Conservation (phyloP, 352 stramenopile species). For the Globisporangium spinosum region DNA sequence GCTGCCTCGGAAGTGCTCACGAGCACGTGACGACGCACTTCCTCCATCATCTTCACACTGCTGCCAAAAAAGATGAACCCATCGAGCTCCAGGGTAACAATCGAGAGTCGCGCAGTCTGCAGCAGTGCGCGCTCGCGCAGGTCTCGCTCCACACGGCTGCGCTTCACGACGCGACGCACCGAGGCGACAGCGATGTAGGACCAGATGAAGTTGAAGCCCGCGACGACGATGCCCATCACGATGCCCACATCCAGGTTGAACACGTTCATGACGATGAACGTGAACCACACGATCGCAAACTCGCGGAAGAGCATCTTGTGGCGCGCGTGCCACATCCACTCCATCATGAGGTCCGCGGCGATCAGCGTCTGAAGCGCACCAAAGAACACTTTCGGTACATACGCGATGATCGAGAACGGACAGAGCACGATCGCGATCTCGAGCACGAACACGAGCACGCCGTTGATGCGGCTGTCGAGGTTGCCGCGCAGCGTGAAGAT, state of each 20-base stretch:
- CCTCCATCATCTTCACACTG: slow-evolving; percentile 85
- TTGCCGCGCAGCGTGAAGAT: slow-evolving; percentile 85
- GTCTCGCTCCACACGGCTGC: slow-evolving; percentile 75
- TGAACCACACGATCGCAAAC: slow-evolving; percentile 92
- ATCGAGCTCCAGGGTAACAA: slow-evolving; percentile 82
- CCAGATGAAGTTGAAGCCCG: slow-evolving; percentile 87
- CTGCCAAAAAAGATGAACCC: slow-evolving; percentile 89
- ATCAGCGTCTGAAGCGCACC: slow-evolving; percentile 96
- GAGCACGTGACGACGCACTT: slow-evolving; percentile 81
- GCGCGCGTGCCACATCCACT: slow-evolving; percentile 92
- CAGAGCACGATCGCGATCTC: slow-evolving; percentile 79
- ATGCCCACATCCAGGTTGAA: slow-evolving; percentile 95
- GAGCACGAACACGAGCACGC: slow-evolving; percentile 73
- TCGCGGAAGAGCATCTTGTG: slow-evolving; percentile 88
- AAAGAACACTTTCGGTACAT: slow-evolving; percentile 97
- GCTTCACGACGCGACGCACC: slow-evolving; percentile 79
- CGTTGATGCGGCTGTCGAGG: slow-evolving; percentile 66
- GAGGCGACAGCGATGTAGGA: slow-evolving; percentile 70
- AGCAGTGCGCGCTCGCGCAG: slow-evolving; percentile 72
- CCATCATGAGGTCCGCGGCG: slow-evolving; percentile 94
- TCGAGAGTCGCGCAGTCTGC: slow-evolving; percentile 68
- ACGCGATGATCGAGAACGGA: slow-evolving; percentile 94
- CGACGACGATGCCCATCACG: slow-evolving; percentile 88
- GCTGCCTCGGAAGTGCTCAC: slow-evolving; percentile 33
- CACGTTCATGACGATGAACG: slow-evolving; percentile 93